Evolutionary conservation across 306 rosid species (phyloP).

Genomic region (Myrica gale): DNA sequence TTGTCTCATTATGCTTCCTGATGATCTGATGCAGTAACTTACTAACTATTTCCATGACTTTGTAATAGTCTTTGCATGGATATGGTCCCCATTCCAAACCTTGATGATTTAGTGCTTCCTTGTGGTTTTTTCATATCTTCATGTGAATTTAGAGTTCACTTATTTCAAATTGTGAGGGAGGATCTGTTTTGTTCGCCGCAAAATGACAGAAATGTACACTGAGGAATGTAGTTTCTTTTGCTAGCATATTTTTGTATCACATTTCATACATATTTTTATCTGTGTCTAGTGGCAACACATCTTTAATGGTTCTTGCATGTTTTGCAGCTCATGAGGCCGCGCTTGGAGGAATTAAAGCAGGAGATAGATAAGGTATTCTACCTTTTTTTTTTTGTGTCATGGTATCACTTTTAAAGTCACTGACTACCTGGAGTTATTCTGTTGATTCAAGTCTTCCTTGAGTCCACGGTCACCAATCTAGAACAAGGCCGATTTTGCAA

Average conservation of each 20-base stretch:
- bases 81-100: neutral
- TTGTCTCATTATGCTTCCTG: neutral
- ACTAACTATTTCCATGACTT: neutral
- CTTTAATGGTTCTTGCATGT: constrained; percentile 21
- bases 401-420: constrained; percentile 19
- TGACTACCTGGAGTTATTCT: neutral
- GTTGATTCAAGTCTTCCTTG: neutral
- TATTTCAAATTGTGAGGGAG: neutral
- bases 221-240: neutral
- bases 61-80: neutral
- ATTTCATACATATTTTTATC: neutral
- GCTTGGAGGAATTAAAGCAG: constrained; percentile 53
- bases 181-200: neutral
- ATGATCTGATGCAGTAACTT: neutral
- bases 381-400: constrained; percentile 19
- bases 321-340: constrained; percentile 76
- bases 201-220: neutral
- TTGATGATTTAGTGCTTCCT: neutral
- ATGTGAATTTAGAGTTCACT: neutral
- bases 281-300: constrained; percentile 9
- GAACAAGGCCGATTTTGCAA: neutral
- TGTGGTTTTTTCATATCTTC: too few relatives aligned
- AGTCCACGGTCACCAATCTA: neutral
- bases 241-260: too few relatives aligned
- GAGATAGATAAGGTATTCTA: constrained; percentile 60